Evolutionary conservation across 306 rosid species (phyloP), one percentile per base, ranked within the genome.

Genomic region (Rosa rugosa): DNA sequence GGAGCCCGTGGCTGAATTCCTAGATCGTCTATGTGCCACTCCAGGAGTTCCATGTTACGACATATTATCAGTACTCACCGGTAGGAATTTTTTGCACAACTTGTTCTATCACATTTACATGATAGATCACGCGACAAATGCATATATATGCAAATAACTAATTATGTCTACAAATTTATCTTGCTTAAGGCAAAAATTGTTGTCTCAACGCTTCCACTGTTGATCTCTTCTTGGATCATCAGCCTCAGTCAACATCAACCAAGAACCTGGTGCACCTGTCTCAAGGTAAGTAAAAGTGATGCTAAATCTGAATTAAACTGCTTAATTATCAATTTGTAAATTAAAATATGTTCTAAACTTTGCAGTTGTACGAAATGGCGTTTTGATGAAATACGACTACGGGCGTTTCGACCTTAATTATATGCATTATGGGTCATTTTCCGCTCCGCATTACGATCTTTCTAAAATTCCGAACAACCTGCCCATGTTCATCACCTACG

Each of bases 211-310:
- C 94, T 57, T 93, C 99, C 36, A 90, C 94, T 0, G 69, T 91
- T 54, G 87, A 87, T 42, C 83, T 87, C 54, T 91, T 95, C 77
- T 77, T 95, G 73, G 73, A 16, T 84, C 87, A 90, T 72, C 94
- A 86, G 65, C 97, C 98, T 20, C 99, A 90, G 57, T 56, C 98
- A 41, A 92, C 99, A 66, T 91, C 98, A 23, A 90, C 89, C 59
- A 93, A 84, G 88, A 95, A 86, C 88, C 6, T 95, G 93, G 87
- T 90, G 45, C 99, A 95, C 82, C 88, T 95, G 75, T 81, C 97
- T 69, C 99, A 95, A 78, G 88, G 99, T 95, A 90, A 79, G 90
- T 59, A 42, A 38, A 11, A 49, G 34, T 16, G 60, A 36, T 71
- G 42, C 31, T 14, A 23, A 14, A 40, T n/a, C 5, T 41, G 7